These are phyloP conservation scores for Candida jianshihensis DNA, from an alignment of 805 yeast genomes.

Conservation along the genomic window DNA sequence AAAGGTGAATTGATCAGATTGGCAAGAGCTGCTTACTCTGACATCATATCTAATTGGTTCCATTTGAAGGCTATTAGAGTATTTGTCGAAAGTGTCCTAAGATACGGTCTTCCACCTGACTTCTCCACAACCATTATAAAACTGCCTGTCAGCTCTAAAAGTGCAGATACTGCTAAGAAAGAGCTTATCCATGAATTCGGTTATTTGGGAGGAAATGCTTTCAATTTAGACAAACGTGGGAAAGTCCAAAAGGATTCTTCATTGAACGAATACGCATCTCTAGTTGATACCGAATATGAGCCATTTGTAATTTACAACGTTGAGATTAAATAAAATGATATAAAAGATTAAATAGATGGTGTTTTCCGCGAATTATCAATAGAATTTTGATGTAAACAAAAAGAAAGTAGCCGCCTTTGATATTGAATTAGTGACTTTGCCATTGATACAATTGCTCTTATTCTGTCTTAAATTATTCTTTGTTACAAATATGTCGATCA, in stretches of 20 bases:
- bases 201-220: constrained; percentile 87
- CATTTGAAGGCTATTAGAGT: constrained; percentile 84
- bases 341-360: not conserved
- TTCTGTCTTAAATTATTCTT: not conserved
- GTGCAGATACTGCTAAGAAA: constrained; percentile 51
- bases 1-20: constrained; percentile 75
- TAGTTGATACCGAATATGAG: constrained; percentile 93
- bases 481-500: too few relatives aligned
- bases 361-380: too few relatives aligned
- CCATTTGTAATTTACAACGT: constrained; percentile 84
- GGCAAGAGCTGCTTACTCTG: constrained; percentile 84
- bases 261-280: constrained; percentile 80
- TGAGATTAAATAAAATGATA: constrained; percentile 26
- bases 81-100: constrained; percentile 86
- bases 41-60: constrained; percentile 78
- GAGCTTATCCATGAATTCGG: constrained; percentile 74
- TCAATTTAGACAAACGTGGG: constrained; percentile 60
- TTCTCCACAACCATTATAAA: constrained; percentile 50
- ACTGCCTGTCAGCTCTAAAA: constrained; percentile 34
- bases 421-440: too few relatives aligned
- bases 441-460: not conserved
- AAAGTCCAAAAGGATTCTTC: constrained; percentile 55
- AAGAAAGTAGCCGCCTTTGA: too few relatives aligned
- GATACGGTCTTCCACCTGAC: constrained; percentile 96
- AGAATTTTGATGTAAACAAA: too few relatives aligned